Conservation (phyloP, 169 alveolate genomes). For the Plasmodium chabaudi region DNA sequence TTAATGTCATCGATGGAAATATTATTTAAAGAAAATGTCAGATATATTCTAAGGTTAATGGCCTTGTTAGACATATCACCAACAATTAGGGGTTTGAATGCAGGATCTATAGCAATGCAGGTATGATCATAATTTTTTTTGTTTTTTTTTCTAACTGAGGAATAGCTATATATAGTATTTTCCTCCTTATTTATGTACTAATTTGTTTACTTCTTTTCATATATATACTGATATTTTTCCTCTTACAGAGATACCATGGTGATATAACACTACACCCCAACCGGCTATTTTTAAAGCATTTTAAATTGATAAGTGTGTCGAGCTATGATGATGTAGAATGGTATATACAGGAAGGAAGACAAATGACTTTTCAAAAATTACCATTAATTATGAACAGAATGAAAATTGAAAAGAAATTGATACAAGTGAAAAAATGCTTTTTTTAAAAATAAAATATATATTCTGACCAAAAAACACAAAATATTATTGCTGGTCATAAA, state of each 20-base stretch:
- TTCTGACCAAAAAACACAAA: not conserved
- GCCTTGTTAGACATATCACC: conserved; percentile 82
- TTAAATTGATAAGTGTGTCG: conserved; percentile 77
- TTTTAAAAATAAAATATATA: not conserved
- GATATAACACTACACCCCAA: conserved; percentile 81
- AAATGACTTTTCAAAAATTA: conserved; percentile 75
- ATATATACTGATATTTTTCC: not conserved
- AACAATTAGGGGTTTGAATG: conserved; percentile 81
- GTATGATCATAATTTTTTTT: conserved; percentile 17
- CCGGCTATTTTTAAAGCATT: conserved; percentile 62
- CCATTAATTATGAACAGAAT: conserved; percentile 72
- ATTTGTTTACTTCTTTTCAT: too few relatives aligned
- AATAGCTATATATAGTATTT: too few relatives aligned
- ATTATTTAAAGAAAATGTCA: conserved; percentile 78
- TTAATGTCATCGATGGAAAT: conserved; percentile 79
- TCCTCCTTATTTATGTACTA: too few relatives aligned
- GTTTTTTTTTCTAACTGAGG: too few relatives aligned
- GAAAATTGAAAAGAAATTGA: conserved; percentile 69
- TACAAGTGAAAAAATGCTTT: conserved; percentile 60
- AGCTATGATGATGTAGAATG: conserved; percentile 77
- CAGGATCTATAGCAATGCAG: conserved; percentile 82
- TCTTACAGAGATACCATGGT: conserved; percentile 80
- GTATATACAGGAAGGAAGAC: conserved; percentile 75
- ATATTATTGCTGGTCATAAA: not conserved
- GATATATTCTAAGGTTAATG: conserved; percentile 78